Evolutionary conservation across 495 filamentous ascomycete species (phyloP), one percentile per base, ranked within the genome.

Genomic region (Cercophora newfieldiana): DNA sequence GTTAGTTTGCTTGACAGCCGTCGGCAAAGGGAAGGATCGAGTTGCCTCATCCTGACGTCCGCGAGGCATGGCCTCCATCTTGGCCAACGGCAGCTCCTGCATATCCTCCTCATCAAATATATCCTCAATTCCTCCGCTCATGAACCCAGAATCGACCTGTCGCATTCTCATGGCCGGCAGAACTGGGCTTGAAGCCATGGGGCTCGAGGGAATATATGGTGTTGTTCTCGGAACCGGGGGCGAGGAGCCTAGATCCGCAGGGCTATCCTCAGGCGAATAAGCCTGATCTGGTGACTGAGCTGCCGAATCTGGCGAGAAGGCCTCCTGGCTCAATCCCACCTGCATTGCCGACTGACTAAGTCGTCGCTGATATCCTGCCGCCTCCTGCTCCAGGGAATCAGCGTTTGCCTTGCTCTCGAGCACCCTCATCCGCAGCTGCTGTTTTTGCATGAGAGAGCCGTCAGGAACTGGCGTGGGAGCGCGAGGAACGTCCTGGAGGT

Each of bases 401-500:
- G 68, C 57, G 28, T 67, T 70, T n/a, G 68, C 47, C 30, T 69
- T 69, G 57, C 47, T 65, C 1, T 66, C 67, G 30, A 68, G 22
- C 0, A 48, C 51, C 55, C 68, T 66, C 50, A 44, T 63, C 63
- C 73, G 69, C 59, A 57, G 66, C 19, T 69, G 67, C 31, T 78
- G 74, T 24, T 70, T 71, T 2, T 68, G 71, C 58, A 75, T 50
- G 7, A 68, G 66, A 7, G 72, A 62, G 2, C 47, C 57, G 3
- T 76, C 76, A n/a, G 89, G 89, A 51, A 92, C 85, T 8, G 93
- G 93, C 1, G 93, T 97, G 1, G 93, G 93, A 7, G 88, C 91
- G 22, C 93, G 86, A 61, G 92, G 87, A 25, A 89, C 82, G 66
- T 92, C 91, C 70, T 95, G 91, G n/a, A 88, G 72, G 48, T 89